phyloP scores from a whole-genome alignment of 352 stramenopile species.

The Saprolegnia diclina region DNA sequence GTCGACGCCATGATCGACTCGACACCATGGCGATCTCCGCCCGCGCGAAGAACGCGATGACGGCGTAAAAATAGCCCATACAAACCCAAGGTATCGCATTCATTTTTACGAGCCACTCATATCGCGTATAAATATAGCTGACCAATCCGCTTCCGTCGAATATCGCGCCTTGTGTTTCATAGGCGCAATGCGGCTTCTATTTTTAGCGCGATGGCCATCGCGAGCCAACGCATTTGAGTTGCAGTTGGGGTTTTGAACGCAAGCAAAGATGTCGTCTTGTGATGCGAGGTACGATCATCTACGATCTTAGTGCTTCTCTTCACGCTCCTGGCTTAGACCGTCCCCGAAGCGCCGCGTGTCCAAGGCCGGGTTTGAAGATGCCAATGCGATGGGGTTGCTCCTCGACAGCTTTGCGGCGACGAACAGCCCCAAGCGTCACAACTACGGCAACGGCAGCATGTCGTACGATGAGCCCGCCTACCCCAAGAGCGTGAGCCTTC shows the following conservation, averaged over 20 bases:
- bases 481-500: slow-evolving; percentile 25
- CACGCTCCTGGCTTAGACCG: slow-evolving; percentile 8
- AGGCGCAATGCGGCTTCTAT: not conserved
- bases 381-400: slow-evolving; percentile 6
- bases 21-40: too few relatives aligned
- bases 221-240: not conserved
- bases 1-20: too few relatives aligned
- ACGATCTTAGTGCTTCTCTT: not conserved
- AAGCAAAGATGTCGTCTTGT: slow-evolving; percentile 1
- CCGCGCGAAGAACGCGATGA: not conserved
- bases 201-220: not conserved
- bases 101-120: slow-evolving; percentile 5
- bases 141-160: not conserved
- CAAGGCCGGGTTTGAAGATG: slow-evolving; percentile 26
- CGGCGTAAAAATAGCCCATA: not conserved
- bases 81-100: not conserved
- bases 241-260: slow-evolving; percentile 6
- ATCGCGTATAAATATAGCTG: not conserved
- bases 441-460: slow-evolving; percentile 22
- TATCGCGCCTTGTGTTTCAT: not conserved
- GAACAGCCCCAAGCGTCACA: slow-evolving; percentile 24
- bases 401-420: slow-evolving; percentile 17
- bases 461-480: slow-evolving; percentile 24
- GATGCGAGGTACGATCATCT: not conserved
- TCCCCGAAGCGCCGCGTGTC: slow-evolving; percentile 26